Base-by-base conservation (phyloP, 768 basidiomycete species). In the Auriscalpium microsporum region DNA sequence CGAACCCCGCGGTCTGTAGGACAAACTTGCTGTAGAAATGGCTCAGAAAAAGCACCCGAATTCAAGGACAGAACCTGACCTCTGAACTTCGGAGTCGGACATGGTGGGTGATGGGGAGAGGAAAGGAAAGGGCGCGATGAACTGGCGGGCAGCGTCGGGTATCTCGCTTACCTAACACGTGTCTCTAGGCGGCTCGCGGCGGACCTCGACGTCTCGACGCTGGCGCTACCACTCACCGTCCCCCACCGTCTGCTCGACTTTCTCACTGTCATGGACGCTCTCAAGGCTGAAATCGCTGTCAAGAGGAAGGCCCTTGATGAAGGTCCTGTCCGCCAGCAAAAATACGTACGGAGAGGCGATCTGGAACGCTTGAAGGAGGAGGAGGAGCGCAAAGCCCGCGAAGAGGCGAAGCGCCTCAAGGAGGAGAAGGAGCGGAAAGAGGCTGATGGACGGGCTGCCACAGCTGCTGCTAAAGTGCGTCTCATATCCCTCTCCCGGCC, bases 1-100 rank as follows among this genome's bases (percentile, higher is more conserved):
- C 95, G 70, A 98, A 99, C 57, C 87, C 88, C 61, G 91, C 95
- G 56, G 96, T 99, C 72, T 95, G 88, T 61, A 99, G 84, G 59
- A 86, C 78, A 73, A 83, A 90, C 79, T 86, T 90, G 76, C 89
- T 93, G 53, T 14, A 37, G 4, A 52, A 63, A 62, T 53, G 37
- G 48, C 69, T 14, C 14, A 17, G 69, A 55, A 44, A 56, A 51
- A 51, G 53, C 33, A 52, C 14, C 45, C 0, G 10, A 44, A 55
- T 23, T 10, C 53, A 53, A 21, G 52, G 7, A 40, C 23, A 55
- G 19, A 6, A 63, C 62, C 53, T 58, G 1, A 84, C 84, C 83
- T 87, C 54, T 79, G 72, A 63, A 78, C 69, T 48, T 83, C 73
- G 65, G 67, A 69, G 57, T 64, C 82, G 65, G 86, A 85, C 86